Conservation (phyloP, 345 rosid genomes). For the Erysimum cheiranthoides region DNA sequence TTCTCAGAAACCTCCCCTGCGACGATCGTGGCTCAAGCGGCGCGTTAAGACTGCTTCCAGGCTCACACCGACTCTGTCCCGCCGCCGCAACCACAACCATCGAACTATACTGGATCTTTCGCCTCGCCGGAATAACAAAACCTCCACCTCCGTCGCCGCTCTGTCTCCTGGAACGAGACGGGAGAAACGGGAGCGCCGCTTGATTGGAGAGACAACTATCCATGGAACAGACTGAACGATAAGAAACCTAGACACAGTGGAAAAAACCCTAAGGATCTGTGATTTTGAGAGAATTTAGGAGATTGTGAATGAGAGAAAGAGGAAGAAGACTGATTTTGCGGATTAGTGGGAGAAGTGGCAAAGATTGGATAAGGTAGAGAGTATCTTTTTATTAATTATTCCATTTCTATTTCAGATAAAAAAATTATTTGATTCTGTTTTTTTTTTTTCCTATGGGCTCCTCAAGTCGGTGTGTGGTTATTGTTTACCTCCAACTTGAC, state of each 20-base stretch:
- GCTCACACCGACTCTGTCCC: slow-evolving; percentile 79
- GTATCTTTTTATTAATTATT: slow-evolving; percentile 28
- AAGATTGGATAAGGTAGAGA: slow-evolving; percentile 45
- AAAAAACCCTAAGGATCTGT: not conserved
- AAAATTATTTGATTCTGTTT: slow-evolving; percentile 33
- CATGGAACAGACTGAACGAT: slow-evolving; percentile 52
- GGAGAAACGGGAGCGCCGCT: slow-evolving; percentile 45
- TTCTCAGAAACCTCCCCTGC: slow-evolving; percentile 69
- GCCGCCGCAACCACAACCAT: slow-evolving; percentile 51
- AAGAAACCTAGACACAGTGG: slow-evolving; percentile 11
- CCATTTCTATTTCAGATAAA: not conserved
- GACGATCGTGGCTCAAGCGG: slow-evolving; percentile 78
- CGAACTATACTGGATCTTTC: slow-evolving; percentile 11
- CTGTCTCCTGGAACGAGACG: slow-evolving; percentile 43
- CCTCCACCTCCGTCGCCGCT: slow-evolving; percentile 44
- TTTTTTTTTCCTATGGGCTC: slow-evolving; percentile 32
- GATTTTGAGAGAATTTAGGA: not conserved
- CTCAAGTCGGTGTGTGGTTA: slow-evolving; percentile 21
- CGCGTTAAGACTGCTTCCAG: slow-evolving; percentile 79
- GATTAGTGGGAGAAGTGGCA: slow-evolving; percentile 42
- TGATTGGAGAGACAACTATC: slow-evolving; percentile 55
- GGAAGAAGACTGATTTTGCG: slow-evolving; percentile 21
- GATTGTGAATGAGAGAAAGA: not conserved
- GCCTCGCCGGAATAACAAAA: not conserved
- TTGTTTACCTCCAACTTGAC: slow-evolving; percentile 29